Evolutionary conservation across 352 stramenopile genomes (phyloP).

Genomic region (Phytophthora pinifolia): DNA sequence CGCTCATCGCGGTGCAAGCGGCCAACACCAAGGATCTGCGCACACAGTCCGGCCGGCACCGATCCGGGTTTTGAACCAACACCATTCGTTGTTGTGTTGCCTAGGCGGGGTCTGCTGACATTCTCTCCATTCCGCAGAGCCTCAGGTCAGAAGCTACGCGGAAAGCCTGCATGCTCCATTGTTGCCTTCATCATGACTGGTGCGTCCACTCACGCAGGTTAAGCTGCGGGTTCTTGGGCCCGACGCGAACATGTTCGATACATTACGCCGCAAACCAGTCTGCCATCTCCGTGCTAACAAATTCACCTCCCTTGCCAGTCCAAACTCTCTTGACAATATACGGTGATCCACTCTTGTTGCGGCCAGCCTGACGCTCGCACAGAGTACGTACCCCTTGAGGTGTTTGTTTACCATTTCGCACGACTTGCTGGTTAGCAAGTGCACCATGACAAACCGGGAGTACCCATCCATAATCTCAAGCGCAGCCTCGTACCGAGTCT

Average conservation of each 20-base stretch:
- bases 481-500: conserved; percentile 2
- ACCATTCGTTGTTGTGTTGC: no score
- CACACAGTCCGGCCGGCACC: no score
- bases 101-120: no score
- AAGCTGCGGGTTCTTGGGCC: conserved; percentile 9
- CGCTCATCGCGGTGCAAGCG: no score
- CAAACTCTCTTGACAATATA: neutral
- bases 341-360: neutral
- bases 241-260: conserved; percentile 7
- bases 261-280: conserved; percentile 3
- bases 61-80: no score
- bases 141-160: no score
- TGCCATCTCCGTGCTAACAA: conserved; percentile 10
- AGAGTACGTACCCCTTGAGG: conserved; percentile 1
- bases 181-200: no score
- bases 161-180: no score
- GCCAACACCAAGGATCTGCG: no score
- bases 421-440: conserved; percentile 2
- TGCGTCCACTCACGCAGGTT: conserved; percentile 10
- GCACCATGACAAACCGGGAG: conserved; percentile 12
- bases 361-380: neutral
- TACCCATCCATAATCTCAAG: conserved; percentile 15
- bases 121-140: no score
- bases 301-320: neutral
- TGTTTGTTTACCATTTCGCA: neutral